These are phyloP conservation scores for Hypoxylon crocopeplum DNA, from an alignment of 495 filamentous ascomycete species.

Conservation along the genomic window DNA sequence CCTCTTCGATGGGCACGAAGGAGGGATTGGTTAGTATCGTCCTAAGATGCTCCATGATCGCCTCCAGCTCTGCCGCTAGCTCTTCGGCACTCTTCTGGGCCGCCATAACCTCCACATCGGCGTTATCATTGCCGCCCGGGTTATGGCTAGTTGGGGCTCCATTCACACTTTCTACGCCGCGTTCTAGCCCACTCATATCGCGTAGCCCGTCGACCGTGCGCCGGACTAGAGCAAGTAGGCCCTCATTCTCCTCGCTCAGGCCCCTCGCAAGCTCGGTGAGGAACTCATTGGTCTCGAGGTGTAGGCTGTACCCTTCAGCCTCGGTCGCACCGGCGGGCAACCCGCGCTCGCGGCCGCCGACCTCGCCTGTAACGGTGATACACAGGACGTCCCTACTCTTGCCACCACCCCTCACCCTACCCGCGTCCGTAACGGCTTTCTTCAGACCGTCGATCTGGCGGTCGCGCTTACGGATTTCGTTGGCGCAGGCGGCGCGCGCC, in stretches of 20 bases:
- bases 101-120: constrained; percentile 54
- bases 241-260: constrained; percentile 93
- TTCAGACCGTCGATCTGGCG: constrained; percentile 87
- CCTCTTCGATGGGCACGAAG: constrained; percentile 94
- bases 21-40: constrained; percentile 90
- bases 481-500: constrained; percentile 84
- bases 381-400: constrained; percentile 59
- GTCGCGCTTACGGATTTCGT: constrained; percentile 91
- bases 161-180: constrained; percentile 40
- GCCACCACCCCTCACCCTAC: constrained; percentile 52
- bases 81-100: constrained; percentile 68
- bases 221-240: constrained; percentile 73
- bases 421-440: constrained; percentile 67
- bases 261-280: constrained; percentile 86
- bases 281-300: constrained; percentile 89
- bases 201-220: constrained; percentile 74
- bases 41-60: constrained; percentile 77
- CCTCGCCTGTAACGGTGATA: constrained; percentile 60
- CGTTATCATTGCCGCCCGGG: constrained; percentile 36
- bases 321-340: constrained; percentile 57
- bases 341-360: constrained; percentile 42
- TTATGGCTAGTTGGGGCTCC: constrained; percentile 42
- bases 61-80: constrained; percentile 73
- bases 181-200: constrained; percentile 78
- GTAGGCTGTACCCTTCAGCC: constrained; percentile 72